Base-by-base conservation (phyloP, 768 basidiomycete species). In the Pisolithus tinctorius region DNA sequence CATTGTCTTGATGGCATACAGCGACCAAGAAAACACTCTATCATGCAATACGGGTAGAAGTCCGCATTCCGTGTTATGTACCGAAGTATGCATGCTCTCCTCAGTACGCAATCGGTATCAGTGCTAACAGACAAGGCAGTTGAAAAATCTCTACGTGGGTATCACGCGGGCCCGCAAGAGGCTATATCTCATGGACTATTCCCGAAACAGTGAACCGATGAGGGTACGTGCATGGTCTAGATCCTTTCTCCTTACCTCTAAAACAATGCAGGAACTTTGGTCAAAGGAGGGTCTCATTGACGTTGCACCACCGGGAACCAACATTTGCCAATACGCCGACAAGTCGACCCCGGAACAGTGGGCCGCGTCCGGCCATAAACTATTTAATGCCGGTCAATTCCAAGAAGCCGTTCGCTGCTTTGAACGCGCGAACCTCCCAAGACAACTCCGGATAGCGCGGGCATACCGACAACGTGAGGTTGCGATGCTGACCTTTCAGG, bases 111-210 rank as follows among this genome's bases (percentile, higher is more conserved):
- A n/a, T 36, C 2, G n/a, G 4, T 36, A 44, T 44, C 13, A 40
- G 7, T 27, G 26, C 43, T 55, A 25, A 65, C 14, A 1, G n/a
- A 7, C 14, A 4, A 9, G 14, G 34, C 1, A 86, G 84, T 68
- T 88, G 17, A 87, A 88, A 57, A 74, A 71, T 41, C 65, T 88
- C 0, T 88, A 88, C 50, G 85, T 88, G 2, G 86, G 83, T 0
- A 75, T 86, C n/a, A 88, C 86, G 0, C 65, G 86, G 34, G 84
- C 85, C 1, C 74, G 81, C 37, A 83, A 80, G 51, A 83, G 84
- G 48, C 58, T 88, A 4, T 85, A 85, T 82, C 78, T 88, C 16
- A 75, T 78, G 1, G 86, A 88, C 61, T 72, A 69, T 29, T 85
- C 84, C 0, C 63, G 70, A 1, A 79, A 74, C 50, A 70, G 76